Conservation (phyloP, 116 monocot species). For the Cymodocea nodosa region DNA sequence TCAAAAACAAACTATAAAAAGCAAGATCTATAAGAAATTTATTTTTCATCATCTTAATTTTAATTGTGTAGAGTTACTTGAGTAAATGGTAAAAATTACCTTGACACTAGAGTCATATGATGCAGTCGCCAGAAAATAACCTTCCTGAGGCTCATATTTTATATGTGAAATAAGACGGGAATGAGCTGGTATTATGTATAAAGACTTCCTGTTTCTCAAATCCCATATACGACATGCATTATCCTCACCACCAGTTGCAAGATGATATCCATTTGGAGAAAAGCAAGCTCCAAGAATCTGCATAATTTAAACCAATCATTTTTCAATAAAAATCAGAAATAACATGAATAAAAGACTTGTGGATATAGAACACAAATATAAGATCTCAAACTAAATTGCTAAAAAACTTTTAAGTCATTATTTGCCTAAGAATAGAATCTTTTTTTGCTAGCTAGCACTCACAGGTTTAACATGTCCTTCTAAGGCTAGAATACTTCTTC, state of each 20-base stretch:
- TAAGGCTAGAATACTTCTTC: conserved; percentile 79
- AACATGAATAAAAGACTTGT: not conserved
- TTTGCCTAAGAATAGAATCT: not conserved
- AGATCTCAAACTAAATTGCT: not conserved
- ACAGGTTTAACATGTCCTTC: conserved; percentile 97
- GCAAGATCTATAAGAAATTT: too few species aligned
- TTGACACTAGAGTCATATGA: conserved; percentile 87
- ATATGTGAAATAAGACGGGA: conserved; percentile 85
- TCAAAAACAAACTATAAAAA: too few species aligned
- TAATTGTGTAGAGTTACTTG: not conserved
- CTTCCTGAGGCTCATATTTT: conserved; percentile 95
- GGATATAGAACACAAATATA: not conserved
- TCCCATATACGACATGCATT: conserved; percentile 92
- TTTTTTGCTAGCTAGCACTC: conserved; percentile 9
- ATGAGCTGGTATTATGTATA: conserved; percentile 89
- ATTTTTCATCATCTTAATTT: not conserved
- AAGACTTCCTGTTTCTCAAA: conserved; percentile 75
- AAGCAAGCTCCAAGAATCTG: conserved; percentile 83
- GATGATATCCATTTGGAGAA: conserved; percentile 84
- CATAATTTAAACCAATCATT: not conserved
- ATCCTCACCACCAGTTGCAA: conserved; percentile 89
- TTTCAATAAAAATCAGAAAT: not conserved
- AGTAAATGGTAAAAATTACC: conserved; percentile 21
- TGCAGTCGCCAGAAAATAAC: conserved; percentile 79
- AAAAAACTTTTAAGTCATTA: too few species aligned